These are phyloP conservation scores for Secale cereale DNA, from an alignment of 176 grass and related monocot genomes.

Conservation along the genomic window DNA sequence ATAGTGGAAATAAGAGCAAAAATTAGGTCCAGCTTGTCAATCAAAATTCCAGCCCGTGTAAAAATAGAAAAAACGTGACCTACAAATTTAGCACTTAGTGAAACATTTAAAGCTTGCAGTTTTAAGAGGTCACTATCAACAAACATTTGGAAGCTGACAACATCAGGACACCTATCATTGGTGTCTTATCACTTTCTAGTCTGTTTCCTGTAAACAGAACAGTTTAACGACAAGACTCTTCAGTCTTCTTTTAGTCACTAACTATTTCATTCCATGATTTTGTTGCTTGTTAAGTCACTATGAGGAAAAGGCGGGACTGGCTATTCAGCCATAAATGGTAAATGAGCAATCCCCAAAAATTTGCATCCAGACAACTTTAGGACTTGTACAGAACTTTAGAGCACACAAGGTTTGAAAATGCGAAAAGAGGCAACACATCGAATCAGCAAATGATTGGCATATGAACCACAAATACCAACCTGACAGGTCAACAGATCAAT, in stretches of 20 bases:
- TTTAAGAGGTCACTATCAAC: slow-evolving; percentile 32
- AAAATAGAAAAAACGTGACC: background rate
- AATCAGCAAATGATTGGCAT: slow-evolving; percentile 4
- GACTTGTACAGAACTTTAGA: background rate
- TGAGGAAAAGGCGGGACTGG: background rate
- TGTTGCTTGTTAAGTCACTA: background rate
- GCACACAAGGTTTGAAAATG: background rate
- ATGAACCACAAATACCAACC: slow-evolving; percentile 35
- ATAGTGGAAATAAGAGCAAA: background rate
- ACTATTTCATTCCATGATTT: background rate
- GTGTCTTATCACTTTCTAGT: slow-evolving; percentile 10
- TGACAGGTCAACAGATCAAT: slow-evolving; percentile 89
- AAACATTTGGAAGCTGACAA: slow-evolving; percentile 4
- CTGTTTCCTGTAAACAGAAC: slow-evolving; percentile 18
- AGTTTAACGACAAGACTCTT: slow-evolving; percentile 7
- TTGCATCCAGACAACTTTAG: background rate
- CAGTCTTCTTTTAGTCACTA: background rate
- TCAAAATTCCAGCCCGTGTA: background rate
- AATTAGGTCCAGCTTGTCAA: background rate
- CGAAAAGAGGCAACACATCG: background rate
- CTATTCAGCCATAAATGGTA: background rate
- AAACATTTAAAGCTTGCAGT: slow-evolving; percentile 3
- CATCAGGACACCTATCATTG: background rate
- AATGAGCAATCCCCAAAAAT: background rate
- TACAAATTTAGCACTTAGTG: background rate